Evolutionary conservation across 768 basidiomycete genomes (phyloP), one percentile per base, ranked within the genome.

Genomic region (Roridomyces roridus): DNA sequence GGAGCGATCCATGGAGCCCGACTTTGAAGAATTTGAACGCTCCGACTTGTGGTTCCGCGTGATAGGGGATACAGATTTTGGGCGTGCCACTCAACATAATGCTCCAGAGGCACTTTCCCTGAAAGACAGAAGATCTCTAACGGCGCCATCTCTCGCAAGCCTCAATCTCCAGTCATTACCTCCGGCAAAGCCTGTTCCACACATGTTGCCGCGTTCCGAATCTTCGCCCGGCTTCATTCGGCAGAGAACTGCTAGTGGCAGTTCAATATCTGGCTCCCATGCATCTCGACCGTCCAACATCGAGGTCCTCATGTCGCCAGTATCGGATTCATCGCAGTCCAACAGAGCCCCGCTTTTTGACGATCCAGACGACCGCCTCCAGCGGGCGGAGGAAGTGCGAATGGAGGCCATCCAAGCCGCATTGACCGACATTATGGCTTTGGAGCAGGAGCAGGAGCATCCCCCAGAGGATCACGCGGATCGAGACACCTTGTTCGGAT

Each of bases 351-450:
- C 91, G 8, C 77, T 96, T 20, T 95, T 96, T 59, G 85, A 89
- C 62, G 90, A 92, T 64, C 87, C 89, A 1, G 88, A 90, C 58
- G 89, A 93, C 56, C 83, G 79, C 56, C 75, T 75, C 59, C 86
- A 88, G 43, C 80, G 86, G 44, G 86, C 84, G 43, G 89, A 96
- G 70, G 84, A 89, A 47, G 82, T 89, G 63, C 81, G 94, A 35
- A 97, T 98, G 86, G 94, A 95, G 65, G 96, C 96, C 3, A 97
- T 98, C 18, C 94, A 95, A 65, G 95, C 95, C 8, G 97, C 97
- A 5, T 77, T 99, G 59, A 95, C 92, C 10, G 93, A 96, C 68
- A 98, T 99, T 69, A 95, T 99, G 66, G 93, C 94, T 3, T 79
- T 89, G 36, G 92, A 96, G 60, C 80, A 87, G 35, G 80, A 84